These are phyloP conservation scores for Umbelopsis sp. DNA, from an alignment of 371 early-diverging fungal genomes.

Conservation along the genomic window DNA sequence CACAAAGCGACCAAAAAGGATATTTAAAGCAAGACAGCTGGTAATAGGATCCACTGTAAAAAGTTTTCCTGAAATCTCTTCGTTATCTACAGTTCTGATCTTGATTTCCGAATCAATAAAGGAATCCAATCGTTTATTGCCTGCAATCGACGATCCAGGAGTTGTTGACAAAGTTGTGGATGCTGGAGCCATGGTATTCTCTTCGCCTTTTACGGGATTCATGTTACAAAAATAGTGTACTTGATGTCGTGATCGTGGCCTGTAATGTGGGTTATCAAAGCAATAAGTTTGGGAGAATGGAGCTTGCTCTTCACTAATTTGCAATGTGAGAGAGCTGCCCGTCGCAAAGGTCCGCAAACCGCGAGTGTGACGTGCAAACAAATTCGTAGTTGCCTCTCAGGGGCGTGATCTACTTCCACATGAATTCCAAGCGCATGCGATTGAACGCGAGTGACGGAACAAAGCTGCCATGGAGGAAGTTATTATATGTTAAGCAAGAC, in stretches of 20 bases:
- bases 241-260: background rate
- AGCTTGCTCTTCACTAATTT: background rate
- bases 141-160: constrained; percentile 13
- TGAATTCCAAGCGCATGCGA: constrained; percentile 3
- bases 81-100: constrained; percentile 58
- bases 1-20: constrained; percentile 36
- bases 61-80: constrained; percentile 62
- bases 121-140: constrained; percentile 29
- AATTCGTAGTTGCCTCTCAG: background rate
- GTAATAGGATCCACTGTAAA: constrained; percentile 65
- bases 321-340: background rate
- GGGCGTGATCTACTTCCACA: background rate
- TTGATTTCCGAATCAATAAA: constrained; percentile 56
- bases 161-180: constrained; percentile 4
- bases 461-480: constrained; percentile 79
- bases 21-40: constrained; percentile 72
- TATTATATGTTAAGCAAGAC: constrained; percentile 87
- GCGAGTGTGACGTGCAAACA: constrained; percentile 7
- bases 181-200: background rate
- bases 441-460: constrained; percentile 12
- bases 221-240: background rate
- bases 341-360: constrained; percentile 2
- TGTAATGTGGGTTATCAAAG: background rate
- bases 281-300: background rate
- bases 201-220: constrained; percentile 9